Evolutionary conservation across 1,284 basidiomycete genomes (phyloP).

Genomic region (Ceratorhiza oryzae-sativae): DNA sequence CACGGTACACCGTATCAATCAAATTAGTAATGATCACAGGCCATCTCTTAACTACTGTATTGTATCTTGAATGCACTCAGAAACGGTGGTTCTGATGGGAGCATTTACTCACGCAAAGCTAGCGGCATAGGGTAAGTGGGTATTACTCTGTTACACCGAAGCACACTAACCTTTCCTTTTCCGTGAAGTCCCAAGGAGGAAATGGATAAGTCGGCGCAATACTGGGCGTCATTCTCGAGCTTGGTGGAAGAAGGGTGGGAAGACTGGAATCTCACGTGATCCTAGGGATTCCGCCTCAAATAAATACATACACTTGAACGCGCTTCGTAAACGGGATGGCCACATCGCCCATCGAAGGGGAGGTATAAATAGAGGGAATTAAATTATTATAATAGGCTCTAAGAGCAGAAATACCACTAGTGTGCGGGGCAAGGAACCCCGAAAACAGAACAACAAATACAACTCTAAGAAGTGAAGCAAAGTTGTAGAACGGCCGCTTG

Average conservation of each 20-base stretch:
- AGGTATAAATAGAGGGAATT: too few species aligned
- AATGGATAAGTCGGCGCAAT: constrained; percentile 16
- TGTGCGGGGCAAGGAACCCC: too few species aligned
- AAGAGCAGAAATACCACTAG: too few species aligned
- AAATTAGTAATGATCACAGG: constrained; percentile 86
- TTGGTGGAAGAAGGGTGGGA: background rate
- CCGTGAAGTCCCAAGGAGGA: constrained; percentile 33
- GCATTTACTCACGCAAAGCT: constrained; percentile 44
- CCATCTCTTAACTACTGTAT: constrained; percentile 76
- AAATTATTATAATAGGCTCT: too few species aligned
- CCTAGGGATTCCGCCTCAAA: background rate
- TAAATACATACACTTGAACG: too few species aligned
- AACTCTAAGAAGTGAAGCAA: too few species aligned
- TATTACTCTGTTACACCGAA: too few species aligned
- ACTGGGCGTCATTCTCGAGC: background rate
- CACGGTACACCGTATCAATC: constrained; percentile 71
- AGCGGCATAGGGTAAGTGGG: constrained; percentile 59
- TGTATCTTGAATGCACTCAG: constrained; percentile 60
- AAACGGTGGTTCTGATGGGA: constrained; percentile 36
- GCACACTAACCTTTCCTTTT: constrained; percentile 22
- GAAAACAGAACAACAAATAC: too few species aligned
- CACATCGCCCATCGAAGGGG: too few species aligned
- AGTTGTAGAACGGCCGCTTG: too few species aligned
- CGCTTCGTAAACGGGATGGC: too few species aligned
- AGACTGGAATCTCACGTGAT: constrained; percentile 10